Percentiles rank a stretch among this genome's conserved stretches.
Evolutionary conservation across 768 basidiomycete genomes (phyloP).

Genomic region (Candolleomyces aberdarensis): DNA sequence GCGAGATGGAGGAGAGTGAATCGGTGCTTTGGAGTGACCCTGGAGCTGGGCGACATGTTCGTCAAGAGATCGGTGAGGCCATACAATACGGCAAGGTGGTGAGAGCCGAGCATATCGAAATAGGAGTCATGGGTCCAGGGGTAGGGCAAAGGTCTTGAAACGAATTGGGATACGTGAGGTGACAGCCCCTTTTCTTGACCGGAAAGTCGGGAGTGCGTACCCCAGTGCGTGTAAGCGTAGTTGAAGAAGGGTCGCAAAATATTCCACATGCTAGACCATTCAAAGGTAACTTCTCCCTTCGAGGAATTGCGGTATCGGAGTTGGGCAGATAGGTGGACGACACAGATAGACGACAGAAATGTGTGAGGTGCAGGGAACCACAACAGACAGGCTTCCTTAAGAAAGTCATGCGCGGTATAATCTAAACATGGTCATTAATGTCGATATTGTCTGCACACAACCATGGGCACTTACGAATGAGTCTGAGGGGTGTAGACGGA

Average conservation of each 20-base stretch:
- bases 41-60: neutral
- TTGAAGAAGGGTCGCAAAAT: neutral
- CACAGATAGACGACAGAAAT: neutral
- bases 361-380: neutral
- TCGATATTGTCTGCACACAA: neutral
- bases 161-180: neutral
- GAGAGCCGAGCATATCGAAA: neutral
- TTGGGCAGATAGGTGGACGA: neutral
- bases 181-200: neutral
- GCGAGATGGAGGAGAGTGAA: neutral
- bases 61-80: neutral
- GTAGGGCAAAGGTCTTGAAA: neutral
- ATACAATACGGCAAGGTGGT: neutral
- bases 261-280: too few species aligned
- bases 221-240: neutral
- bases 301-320: neutral
- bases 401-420: conserved; percentile 1
- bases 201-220: neutral
- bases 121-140: neutral
- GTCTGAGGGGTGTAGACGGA: neutral
- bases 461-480: neutral
- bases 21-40: neutral
- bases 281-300: neutral
- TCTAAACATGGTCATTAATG: neutral
- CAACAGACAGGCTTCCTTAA: neutral